Percentiles rank a stretch among this genome's conserved stretches.
phyloP scores from a whole-genome alignment of 2,329 filamentous ascomycete genomes.

The Sclerotinia minor region DNA sequence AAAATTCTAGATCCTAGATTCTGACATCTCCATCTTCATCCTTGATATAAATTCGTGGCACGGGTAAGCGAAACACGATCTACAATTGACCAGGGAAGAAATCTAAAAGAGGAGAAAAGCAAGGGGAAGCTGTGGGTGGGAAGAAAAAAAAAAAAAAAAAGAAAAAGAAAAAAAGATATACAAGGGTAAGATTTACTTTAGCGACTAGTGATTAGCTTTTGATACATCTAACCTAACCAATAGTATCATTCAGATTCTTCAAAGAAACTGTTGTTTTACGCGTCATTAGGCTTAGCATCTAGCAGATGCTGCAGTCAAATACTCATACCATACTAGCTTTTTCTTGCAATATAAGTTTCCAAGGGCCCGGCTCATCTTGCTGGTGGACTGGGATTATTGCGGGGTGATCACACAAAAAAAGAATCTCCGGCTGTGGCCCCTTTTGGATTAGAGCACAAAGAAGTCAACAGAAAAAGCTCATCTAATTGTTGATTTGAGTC shows the following conservation, averaged over 20 bases:
- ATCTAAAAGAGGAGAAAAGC: constrained; percentile 18
- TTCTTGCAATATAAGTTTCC: constrained; percentile 16
- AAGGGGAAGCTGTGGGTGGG: constrained; percentile 15
- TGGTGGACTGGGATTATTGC: constrained; percentile 25
- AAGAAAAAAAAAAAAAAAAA: no score
- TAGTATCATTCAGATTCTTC: constrained; percentile 4
- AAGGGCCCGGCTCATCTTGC: constrained; percentile 24
- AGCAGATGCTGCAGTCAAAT: background rate
- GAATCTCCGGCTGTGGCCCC: constrained; percentile 1
- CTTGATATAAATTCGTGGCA: constrained; percentile 21
- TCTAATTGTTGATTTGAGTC: constrained; percentile 8
- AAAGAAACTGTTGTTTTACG: constrained; percentile 11
- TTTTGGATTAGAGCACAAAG: background rate
- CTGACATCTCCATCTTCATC: constrained; percentile 20
- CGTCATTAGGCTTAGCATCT: constrained; percentile 23
- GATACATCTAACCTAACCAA: background rate
- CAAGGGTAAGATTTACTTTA: constrained; percentile 15
- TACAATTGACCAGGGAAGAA: constrained; percentile 16
- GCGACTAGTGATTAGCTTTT: background rate
- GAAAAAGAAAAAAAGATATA: background rate
- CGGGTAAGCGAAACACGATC: constrained; percentile 23
- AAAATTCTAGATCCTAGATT: constrained; percentile 18
- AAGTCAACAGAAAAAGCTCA: background rate
- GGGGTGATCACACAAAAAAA: constrained; percentile 23
- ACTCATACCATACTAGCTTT: constrained; percentile 1